These are phyloP conservation scores for Usnea hakonensis DNA, from an alignment of 495 filamentous ascomycete genomes.

Conservation along the genomic window DNA sequence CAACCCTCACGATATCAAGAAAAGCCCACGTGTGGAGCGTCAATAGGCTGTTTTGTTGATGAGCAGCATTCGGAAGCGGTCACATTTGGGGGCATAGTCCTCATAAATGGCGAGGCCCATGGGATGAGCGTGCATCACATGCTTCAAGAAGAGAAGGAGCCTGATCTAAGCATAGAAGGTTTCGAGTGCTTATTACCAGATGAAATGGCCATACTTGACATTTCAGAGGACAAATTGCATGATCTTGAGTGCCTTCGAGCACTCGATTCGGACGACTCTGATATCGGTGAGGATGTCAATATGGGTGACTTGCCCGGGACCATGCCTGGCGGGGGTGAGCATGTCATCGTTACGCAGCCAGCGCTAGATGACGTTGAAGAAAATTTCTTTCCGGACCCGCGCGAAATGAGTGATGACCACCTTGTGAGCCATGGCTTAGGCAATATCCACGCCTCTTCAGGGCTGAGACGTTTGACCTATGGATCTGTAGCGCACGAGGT, in stretches of 20 bases:
- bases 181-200: conserved; percentile 8
- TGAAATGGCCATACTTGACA: conserved; percentile 31
- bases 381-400: conserved; percentile 60
- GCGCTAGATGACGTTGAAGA: conserved; percentile 79
- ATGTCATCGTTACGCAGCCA: conserved; percentile 71
- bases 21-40: conserved; percentile 74
- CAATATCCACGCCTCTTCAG: conserved; percentile 80
- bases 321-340: conserved; percentile 62
- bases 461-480: conserved; percentile 62
- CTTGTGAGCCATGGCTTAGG: conserved; percentile 69
- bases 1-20: conserved; percentile 51
- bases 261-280: conserved; percentile 33
- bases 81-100: conserved; percentile 77
- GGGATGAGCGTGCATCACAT: conserved; percentile 96
- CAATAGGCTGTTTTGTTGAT: conserved; percentile 82
- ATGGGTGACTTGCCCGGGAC: conserved; percentile 81
- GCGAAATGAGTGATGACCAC: conserved; percentile 64
- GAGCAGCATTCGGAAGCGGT: conserved; percentile 80
- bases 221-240: conserved; percentile 40
- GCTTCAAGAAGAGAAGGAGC: conserved; percentile 65
- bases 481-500: conserved; percentile 76
- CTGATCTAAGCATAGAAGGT: conserved; percentile 4
- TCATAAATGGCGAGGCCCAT: conserved; percentile 74
- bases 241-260: conserved; percentile 24
- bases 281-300: conserved; percentile 54